These are phyloP conservation scores for Irpex sp. DNA, from an alignment of 1,284 basidiomycete genomes.

Conservation along the genomic window DNA sequence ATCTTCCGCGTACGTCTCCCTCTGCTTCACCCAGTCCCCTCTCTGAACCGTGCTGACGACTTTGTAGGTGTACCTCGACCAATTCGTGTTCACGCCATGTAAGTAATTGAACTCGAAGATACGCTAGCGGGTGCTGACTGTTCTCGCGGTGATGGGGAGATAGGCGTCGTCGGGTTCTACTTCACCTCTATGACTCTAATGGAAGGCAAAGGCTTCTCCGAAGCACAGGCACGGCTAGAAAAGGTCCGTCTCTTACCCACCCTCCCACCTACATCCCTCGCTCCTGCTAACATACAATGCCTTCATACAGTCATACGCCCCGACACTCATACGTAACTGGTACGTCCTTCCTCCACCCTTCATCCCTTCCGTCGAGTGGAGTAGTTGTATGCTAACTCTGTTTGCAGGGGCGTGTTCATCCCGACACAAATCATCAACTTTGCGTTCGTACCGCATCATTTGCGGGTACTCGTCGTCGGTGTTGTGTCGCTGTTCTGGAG, in stretches of 20 bases:
- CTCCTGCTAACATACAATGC: background rate
- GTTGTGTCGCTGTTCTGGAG: constrained; percentile 87
- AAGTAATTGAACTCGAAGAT: constrained; percentile 10
- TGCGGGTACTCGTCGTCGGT: constrained; percentile 76
- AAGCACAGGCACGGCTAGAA: constrained; percentile 51
- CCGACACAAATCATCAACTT: constrained; percentile 86
- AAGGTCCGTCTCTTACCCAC: constrained; percentile 33
- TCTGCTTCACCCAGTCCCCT: background rate
- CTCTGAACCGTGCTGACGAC: background rate
- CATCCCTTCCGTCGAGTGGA: background rate
- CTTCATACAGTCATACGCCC: constrained; percentile 51
- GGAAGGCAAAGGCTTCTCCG: constrained; percentile 60
- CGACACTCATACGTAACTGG: constrained; percentile 75
- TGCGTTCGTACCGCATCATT: constrained; percentile 70
- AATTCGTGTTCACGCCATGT: constrained; percentile 69
- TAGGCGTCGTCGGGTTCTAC: constrained; percentile 69
- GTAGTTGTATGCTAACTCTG: background rate
- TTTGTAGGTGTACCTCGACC: constrained; percentile 72
- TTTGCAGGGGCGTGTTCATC: constrained; percentile 66
- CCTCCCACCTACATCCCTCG: background rate
- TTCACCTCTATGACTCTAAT: constrained; percentile 72
- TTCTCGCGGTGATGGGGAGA: background rate
- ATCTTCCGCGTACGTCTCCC: constrained; percentile 50
- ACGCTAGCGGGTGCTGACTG: background rate
- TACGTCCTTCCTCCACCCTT: constrained; percentile 27